These are phyloP conservation scores for Tylopilus vinaceipallidus DNA, from an alignment of 768 basidiomycete species.

Conservation along the genomic window DNA sequence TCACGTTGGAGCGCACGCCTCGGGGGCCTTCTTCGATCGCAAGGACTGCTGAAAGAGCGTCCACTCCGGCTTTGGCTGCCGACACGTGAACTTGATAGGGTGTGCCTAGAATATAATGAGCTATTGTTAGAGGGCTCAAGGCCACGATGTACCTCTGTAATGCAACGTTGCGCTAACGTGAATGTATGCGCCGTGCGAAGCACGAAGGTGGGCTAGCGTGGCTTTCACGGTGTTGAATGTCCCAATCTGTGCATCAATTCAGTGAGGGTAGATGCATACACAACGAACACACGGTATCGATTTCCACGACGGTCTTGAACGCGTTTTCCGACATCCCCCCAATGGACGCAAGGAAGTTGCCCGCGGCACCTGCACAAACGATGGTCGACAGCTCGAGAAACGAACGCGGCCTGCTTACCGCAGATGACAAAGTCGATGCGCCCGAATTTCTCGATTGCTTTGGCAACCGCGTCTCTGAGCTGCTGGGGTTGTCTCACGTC, in stretches of 20 bases:
- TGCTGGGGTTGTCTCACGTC: conserved; percentile 81
- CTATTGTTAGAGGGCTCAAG: background rate
- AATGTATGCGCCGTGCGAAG: conserved; percentile 76
- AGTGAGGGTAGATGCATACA: background rate
- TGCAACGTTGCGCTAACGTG: conserved; percentile 90
- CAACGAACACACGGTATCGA: conserved; percentile 69
- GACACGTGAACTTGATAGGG: conserved; percentile 93
- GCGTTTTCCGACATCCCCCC: conserved; percentile 82
- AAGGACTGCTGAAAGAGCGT: conserved; percentile 81
- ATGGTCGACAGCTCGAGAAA: background rate
- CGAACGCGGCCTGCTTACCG: conserved; percentile 45
- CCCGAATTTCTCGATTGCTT: conserved; percentile 75
- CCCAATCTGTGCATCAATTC: conserved; percentile 57
- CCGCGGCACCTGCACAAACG: conserved; percentile 74
- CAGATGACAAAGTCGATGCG: conserved; percentile 94
- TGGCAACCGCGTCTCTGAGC: conserved; percentile 70
- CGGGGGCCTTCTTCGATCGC: conserved; percentile 94
- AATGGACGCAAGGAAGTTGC: conserved; percentile 92
- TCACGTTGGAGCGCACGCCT: conserved; percentile 91
- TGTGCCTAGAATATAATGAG: conserved; percentile 44
- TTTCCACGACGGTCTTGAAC: conserved; percentile 90
- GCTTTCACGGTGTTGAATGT: conserved; percentile 96
- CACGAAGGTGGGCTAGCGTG: conserved; percentile 71
- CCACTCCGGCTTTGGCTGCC: conserved; percentile 92
- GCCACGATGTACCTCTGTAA: conserved; percentile 54